phyloP scores from a whole-genome alignment of 2,329 filamentous ascomycete genomes.

The Colletotrichum sp. region DNA sequence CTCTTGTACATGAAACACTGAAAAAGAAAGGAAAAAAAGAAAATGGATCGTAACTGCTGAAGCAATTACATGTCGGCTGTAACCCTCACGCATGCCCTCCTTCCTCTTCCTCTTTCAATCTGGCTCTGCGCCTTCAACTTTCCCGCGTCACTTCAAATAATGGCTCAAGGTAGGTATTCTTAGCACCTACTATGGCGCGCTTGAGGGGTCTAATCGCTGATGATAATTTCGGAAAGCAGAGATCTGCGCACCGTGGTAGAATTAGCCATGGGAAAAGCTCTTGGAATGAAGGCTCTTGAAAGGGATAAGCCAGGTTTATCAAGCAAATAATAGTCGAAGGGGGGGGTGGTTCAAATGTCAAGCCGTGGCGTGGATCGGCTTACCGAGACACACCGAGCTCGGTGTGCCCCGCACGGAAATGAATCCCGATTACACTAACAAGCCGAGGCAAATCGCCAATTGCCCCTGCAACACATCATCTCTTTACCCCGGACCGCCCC shows the following conservation, averaged over 20 bases:
- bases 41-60: background rate
- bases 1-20: background rate
- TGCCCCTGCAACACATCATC: background rate
- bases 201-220: background rate
- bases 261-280: rapidly evolving
- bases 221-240: background rate
- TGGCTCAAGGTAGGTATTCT: background rate
- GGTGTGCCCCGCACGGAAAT: background rate
- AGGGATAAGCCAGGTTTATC: too few species aligned
- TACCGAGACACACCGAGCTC: background rate
- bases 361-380: background rate
- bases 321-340: too few species aligned
- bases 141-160: background rate
- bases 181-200: background rate
- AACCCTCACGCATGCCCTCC: background rate
- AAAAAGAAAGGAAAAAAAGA: background rate
- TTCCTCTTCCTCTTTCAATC: background rate
- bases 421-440: background rate
- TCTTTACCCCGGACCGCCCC: background rate
- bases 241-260: background rate
- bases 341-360: too few species aligned
- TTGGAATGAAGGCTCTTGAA: background rate
- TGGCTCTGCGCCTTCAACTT: background rate
- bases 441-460: background rate
- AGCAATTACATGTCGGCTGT: background rate